Base-by-base conservation (phyloP, 306 rosid genomes). In the Citrullus colocynthis region DNA sequence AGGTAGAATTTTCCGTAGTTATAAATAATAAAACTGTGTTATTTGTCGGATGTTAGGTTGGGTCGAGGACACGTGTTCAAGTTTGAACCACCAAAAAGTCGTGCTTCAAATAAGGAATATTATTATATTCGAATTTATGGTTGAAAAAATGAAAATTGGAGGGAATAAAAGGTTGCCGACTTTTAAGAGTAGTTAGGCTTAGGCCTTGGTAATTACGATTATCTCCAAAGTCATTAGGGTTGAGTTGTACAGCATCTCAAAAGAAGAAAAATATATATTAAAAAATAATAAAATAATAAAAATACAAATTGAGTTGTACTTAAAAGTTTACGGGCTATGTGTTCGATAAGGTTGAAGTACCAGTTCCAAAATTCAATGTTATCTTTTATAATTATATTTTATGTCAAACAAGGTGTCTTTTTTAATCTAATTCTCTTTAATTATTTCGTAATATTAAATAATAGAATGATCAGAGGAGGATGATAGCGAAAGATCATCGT, bases 101-200 rank as follows among this genome's bases (percentile, higher is more conserved):
- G 75, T 70, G 75, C 39, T 49, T 70, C 37, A 70, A 70, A 70
- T 44, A 70, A 70, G 75, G 37, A 42, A 70, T 69, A 69, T 44
- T 69, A 41, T 44, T 69, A 21, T 69, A 69, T 44, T 39, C 5
- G 7, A 69, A 20, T 24, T 49, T 34, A 74, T 74, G 32, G 63
- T 51, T 74, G 28, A 39, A 66, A 24, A 66, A 66, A 21, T 32
- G 44, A 24, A 48, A 57, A 9, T 7, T 64, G 7, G 48, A 64
- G 3, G 14, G 16, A 49, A 74, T 8, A 4, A 49, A 17, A 17
- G 10, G 4, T 55, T 56, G 78, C 78, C 78, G 78, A 75, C 66
- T 34, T 74, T 74, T 2, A n/a, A 36, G 18, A 65, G 16, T n/a
- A 18, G 8, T 65, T 65, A 18, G 51, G 73, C 17, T 65, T 65